Evolutionary conservation across 2,329 filamentous ascomycete species (phyloP).

Genomic region (Rutstroemia sydowiana): DNA sequence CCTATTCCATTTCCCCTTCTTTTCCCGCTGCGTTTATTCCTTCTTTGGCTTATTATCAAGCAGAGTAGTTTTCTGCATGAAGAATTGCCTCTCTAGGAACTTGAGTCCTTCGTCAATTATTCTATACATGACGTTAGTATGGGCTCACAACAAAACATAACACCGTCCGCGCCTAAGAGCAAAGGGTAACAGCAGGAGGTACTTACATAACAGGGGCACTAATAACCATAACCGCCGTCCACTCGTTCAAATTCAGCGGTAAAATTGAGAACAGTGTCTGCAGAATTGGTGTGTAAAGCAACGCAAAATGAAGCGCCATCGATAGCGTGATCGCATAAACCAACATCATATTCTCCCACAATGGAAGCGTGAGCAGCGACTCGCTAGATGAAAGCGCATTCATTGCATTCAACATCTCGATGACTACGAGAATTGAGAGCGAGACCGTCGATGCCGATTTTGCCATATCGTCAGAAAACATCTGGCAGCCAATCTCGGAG

Average conservation of each 20-base stretch:
- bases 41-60: slow-evolving; percentile 26
- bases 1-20: not conserved
- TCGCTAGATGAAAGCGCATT: slow-evolving; percentile 95
- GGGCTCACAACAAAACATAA: slow-evolving; percentile 1
- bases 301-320: slow-evolving; percentile 90
- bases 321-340: slow-evolving; percentile 89
- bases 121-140: slow-evolving; percentile 30
- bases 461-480: slow-evolving; percentile 81
- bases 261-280: slow-evolving; percentile 87
- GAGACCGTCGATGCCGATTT: slow-evolving; percentile 91
- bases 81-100: slow-evolving; percentile 48
- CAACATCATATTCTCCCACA: slow-evolving; percentile 99
- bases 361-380: slow-evolving; percentile 80
- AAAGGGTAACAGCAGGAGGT: not conserved
- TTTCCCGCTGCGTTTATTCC: no score
- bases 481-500: slow-evolving; percentile 81
- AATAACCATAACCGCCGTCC: slow-evolving; percentile 83
- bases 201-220: slow-evolving; percentile 90
- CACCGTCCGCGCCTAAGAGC: no score
- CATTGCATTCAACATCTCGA: slow-evolving; percentile 99
- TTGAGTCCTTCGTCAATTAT: slow-evolving; percentile 63
- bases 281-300: slow-evolving; percentile 85
- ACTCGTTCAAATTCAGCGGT: slow-evolving; percentile 77
- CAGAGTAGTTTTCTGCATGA: slow-evolving; percentile 31
- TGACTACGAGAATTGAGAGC: slow-evolving; percentile 85